phyloP scores from a whole-genome alignment of 805 yeast species.

The Geotrichum ghanense region DNA sequence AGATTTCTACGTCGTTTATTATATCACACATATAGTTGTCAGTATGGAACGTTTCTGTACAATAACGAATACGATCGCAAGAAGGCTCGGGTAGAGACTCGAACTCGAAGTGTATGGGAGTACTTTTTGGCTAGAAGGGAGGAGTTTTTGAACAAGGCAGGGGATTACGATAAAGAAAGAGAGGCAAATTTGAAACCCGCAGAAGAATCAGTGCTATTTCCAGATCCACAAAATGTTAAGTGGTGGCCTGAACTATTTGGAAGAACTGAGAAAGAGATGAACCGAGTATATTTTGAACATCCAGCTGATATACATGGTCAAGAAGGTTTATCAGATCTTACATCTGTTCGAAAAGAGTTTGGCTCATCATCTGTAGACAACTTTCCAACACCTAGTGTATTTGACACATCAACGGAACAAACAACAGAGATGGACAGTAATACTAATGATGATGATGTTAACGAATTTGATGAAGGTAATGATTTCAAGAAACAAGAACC shows the following conservation, averaged over 20 bases:
- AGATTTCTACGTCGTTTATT: slow-evolving; percentile 72
- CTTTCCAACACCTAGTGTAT: too few species aligned
- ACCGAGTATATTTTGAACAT: slow-evolving; percentile 16
- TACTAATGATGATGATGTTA: background rate
- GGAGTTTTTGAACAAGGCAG: slow-evolving; percentile 49
- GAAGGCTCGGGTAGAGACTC: slow-evolving; percentile 29
- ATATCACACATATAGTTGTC: slow-evolving; percentile 87
- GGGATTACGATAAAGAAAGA: slow-evolving; percentile 25
- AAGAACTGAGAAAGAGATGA: slow-evolving; percentile 57
- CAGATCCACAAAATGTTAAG: slow-evolving; percentile 48
- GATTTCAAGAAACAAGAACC: too few species aligned
- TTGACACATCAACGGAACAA: too few species aligned
- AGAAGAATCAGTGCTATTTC: slow-evolving; percentile 36
- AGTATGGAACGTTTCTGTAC: slow-evolving; percentile 81
- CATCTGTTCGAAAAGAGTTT: too few species aligned
- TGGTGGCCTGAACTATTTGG: slow-evolving; percentile 92
- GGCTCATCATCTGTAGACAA: too few species aligned
- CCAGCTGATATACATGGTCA: background rate
- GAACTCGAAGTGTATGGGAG: slow-evolving; percentile 84
- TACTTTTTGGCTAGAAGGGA: slow-evolving; percentile 65
- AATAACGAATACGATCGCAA: slow-evolving; percentile 59
- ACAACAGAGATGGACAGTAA: too few species aligned
- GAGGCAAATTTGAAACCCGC: slow-evolving; percentile 16
- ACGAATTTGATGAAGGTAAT: background rate
- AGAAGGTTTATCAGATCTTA: too few species aligned